Evolutionary conservation across 345 rosid species (phyloP).

Genomic region (Bruguiera sexangula): DNA sequence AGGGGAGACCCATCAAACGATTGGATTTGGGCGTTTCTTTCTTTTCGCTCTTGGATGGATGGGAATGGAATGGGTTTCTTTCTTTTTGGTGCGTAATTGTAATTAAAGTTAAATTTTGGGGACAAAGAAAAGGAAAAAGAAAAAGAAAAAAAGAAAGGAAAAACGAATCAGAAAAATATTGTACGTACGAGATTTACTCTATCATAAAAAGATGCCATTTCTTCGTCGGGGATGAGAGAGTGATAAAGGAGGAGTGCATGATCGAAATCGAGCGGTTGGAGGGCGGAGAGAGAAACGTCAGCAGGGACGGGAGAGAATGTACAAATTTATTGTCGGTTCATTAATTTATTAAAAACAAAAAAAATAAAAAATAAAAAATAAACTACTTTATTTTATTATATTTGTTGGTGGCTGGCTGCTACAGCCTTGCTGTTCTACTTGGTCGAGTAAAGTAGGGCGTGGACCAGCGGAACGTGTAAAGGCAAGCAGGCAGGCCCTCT

Average conservation of each 20-base stretch:
- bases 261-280: not conserved
- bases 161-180: not conserved
- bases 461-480: not conserved
- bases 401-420: slow-evolving; percentile 8
- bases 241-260: not conserved
- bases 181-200: not conserved
- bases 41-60: too few species aligned
- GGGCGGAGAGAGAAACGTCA: not conserved
- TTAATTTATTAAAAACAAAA: too few species aligned
- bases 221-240: not conserved
- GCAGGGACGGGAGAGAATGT: too few species aligned
- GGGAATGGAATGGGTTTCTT: too few species aligned
- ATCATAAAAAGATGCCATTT: not conserved
- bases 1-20: not conserved
- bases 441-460: not conserved
- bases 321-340: too few species aligned
- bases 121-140: not conserved
- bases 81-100: too few species aligned
- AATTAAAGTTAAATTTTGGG: too few species aligned
- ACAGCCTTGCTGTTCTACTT: not conserved
- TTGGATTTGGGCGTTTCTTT: slow-evolving; percentile 16
- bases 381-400: too few species aligned
- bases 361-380: too few species aligned
- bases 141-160: not conserved
- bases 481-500: too few species aligned